Evolutionary conservation across 1,284 basidiomycete genomes (phyloP), one percentile per base, ranked within the genome.

Genomic region (Boletus semigastroideus): DNA sequence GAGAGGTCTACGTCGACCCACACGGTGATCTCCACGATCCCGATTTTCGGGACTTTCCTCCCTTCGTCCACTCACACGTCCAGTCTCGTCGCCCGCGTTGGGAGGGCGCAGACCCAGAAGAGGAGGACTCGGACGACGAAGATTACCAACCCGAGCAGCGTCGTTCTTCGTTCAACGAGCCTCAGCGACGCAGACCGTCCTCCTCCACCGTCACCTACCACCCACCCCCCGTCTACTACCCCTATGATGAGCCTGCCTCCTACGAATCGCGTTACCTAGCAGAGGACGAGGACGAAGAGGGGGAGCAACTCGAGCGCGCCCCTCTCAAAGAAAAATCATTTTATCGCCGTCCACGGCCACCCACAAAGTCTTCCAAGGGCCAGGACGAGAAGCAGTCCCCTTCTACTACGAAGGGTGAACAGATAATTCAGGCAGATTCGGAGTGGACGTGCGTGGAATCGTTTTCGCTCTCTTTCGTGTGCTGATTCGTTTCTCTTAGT

Each of bases 1-100:
- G 54, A 52, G 66, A 67, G 48, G 78, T 74, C 51, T 86, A 83
- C 61, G 75, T 84, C 54, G 83, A 86, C 72, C 72, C 73, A 65
- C 72, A 77, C 48, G 84, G 84, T 44, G 78, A 82, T 63, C 71
- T 84, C 17, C 83, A 86, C 64, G 83, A 86, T 65, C 84, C 83
- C 27, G 84, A 86, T 64, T 86, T 78, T 70, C 75, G 83, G 56
- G 75, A 83, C 67, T 86, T 86, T 60, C 84, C 76, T 42, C 59
- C 74, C 19, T 68, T 64, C 49, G 56, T 39, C 51, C 66, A 53
- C 61, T 57, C 63, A 16, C 64, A 59, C 44, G 22, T 42, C n/a
- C 62, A 62, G 19, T 58, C 53, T 38, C 59, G 67, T 4, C 51
- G 57, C 1, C 47, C 65, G 0, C 53, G 33, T 5, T 69, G 57